Percentiles rank a stretch among this genome's conserved stretches.
These are phyloP conservation scores for Macaranga tanarius DNA, from an alignment of 441 rosid species.

Conservation along the genomic window DNA sequence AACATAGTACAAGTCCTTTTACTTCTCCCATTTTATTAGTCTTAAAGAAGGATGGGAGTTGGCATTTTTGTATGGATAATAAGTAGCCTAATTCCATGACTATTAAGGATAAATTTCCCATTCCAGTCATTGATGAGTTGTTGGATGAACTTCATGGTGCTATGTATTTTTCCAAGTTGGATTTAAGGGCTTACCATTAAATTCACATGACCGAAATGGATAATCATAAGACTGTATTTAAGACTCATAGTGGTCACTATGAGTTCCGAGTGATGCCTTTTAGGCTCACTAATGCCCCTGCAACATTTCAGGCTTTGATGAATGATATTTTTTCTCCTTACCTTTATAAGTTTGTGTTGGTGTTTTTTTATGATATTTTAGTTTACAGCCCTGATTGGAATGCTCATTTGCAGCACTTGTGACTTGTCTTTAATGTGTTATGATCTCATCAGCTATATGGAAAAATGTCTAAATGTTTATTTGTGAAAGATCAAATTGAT, in stretches of 20 bases:
- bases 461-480: too few relatives aligned
- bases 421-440: not conserved
- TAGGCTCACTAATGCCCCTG: too few relatives aligned
- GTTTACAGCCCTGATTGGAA: not conserved
- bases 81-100: not conserved
- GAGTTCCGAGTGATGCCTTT: too few relatives aligned
- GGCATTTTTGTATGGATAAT: not conserved
- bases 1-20: not conserved
- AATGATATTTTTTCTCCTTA: too few relatives aligned
- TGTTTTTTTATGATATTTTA: not conserved
- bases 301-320: too few relatives aligned
- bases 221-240: not conserved
- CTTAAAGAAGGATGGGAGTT: not conserved
- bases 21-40: not conserved
- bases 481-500: too few relatives aligned
- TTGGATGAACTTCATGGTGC: not conserved
- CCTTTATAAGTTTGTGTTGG: too few relatives aligned
- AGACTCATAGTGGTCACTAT: not conserved
- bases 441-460: too few relatives aligned
- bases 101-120: not conserved
- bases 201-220: not conserved
- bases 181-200: not conserved
- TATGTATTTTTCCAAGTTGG: not conserved
- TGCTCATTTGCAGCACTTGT: too few relatives aligned
- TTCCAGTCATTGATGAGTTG: not conserved